A percentile compares a stretch with the other conserved stretches of the same genome.
These are phyloP conservation scores for Reutealis trisperma DNA, from an alignment of 345 rosid species.

Conservation along the genomic window DNA sequence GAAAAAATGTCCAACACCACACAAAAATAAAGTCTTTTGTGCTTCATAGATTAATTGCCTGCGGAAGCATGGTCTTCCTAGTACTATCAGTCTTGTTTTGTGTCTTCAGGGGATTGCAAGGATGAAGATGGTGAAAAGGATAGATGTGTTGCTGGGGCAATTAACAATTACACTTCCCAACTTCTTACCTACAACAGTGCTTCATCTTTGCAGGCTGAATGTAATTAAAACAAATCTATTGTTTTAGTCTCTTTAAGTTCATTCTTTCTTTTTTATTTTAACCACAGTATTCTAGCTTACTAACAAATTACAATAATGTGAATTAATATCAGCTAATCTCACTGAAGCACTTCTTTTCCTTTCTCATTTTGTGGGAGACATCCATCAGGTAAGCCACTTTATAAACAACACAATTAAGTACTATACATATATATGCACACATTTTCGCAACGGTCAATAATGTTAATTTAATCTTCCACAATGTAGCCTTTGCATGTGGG, in stretches of 20 bases:
- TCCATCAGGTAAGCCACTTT: conserved; percentile 63
- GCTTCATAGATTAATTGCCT: no score
- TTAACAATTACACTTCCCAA: conserved; percentile 87
- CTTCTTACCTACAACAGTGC: conserved; percentile 57
- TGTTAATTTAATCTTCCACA: not conserved
- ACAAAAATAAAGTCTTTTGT: no score
- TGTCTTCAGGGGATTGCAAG: conserved; percentile 74
- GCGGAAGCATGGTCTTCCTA: no score
- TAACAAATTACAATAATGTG: not conserved
- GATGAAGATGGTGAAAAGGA: conserved; percentile 61
- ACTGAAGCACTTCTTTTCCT: conserved; percentile 89
- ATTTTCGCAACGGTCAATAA: not conserved
- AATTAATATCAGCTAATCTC: conserved; percentile 63
- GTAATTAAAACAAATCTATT: conserved; percentile 30
- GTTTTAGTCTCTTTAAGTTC: not conserved
- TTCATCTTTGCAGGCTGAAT: conserved; percentile 40
- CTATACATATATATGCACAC: not conserved
- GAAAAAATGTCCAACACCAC: no score
- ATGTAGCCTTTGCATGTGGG: conserved; percentile 82
- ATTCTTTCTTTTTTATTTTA: not conserved
- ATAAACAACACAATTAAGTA: not conserved
- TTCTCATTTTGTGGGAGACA: conserved; percentile 86
- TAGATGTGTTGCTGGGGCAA: conserved; percentile 88
- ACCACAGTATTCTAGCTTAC: not conserved
- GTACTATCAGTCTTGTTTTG: not conserved